Base-by-base conservation (phyloP, 2,329 filamentous ascomycete genomes). In the Pyricularia sp. region DNA sequence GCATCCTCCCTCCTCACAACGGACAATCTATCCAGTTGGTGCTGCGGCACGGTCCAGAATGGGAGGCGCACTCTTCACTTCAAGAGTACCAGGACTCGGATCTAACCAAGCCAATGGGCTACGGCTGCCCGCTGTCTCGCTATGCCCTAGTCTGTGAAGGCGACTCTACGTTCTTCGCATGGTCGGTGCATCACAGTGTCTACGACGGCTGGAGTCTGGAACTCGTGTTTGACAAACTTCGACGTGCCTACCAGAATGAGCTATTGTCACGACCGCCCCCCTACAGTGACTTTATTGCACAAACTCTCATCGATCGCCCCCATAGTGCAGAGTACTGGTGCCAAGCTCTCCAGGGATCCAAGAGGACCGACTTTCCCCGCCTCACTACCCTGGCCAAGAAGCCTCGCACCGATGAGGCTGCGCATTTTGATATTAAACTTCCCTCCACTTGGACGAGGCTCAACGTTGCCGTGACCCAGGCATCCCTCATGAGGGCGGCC, bases 401-500 rank as follows among this genome's bases (percentile, higher is more conserved):
- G 17, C 50, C 50, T 58, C 50, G 50, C 50, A 58, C 50, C 50
- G 50, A 58, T 23, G 50, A 58, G 50, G 50, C 50, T 23, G 50
- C 9, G 3, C 50, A 58, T 10, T 58, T 58, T 23, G n/a, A 3
- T 6, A 58, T 58, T 10, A 58, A 58, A 10, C 50, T 58, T 58
- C 50, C 50, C 50, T 58, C 50, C 4, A 23, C 50, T 58, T 36
- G 33, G 33, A 23, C 7, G 9, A 58, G 9, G 61, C 64, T 30
- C 4, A 36, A 31, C 5, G 64, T 36, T 11, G 30, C 26, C 64
- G 26, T 65, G 12, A 80, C 78, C 0, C 73, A 79, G 7, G 77
- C 80, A 2, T 79, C 77, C 7, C 73, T 80, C 55, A 77, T 82
- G 55, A 76, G 79, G 63, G 79, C 78, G n/a, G 80, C 80, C 5